Evolutionary conservation across 176 grass and related monocot species (phyloP).

Genomic region (Microstegium vimineum): DNA sequence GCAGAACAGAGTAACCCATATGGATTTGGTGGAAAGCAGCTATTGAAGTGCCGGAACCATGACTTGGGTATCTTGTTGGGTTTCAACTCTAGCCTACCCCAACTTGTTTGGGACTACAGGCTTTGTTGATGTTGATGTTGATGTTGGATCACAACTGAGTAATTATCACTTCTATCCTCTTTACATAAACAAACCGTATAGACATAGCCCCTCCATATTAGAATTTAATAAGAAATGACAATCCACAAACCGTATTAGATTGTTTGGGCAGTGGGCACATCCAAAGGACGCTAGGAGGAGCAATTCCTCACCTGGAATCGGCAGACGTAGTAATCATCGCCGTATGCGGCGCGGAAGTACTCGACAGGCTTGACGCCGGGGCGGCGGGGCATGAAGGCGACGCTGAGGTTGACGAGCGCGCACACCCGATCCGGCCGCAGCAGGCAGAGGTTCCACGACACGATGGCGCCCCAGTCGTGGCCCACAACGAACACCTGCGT

Average conservation of each 20-base stretch:
- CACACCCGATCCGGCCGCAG: conserved; percentile 68
- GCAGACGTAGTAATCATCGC: conserved; percentile 83
- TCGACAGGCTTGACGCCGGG: conserved; percentile 41
- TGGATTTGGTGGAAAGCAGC: no score
- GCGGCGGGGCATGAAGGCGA: conserved; percentile 48
- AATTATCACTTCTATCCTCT: neutral
- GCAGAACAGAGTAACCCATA: neutral
- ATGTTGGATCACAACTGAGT: neutral
- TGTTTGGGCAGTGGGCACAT: neutral
- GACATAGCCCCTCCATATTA: neutral
- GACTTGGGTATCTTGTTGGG: no score
- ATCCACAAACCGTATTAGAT: neutral
- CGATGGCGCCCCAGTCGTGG: conserved; percentile 77
- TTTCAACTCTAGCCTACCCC: no score
- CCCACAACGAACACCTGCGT: conserved; percentile 81
- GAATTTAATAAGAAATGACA: neutral
- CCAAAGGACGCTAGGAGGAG: neutral
- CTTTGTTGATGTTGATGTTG: no score
- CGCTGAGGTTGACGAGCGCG: conserved; percentile 71
- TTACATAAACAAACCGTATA: neutral
- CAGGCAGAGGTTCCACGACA: conserved; percentile 81
- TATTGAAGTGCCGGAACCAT: no score
- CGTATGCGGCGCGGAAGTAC: conserved; percentile 48
- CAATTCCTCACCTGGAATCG: conserved; percentile 56
- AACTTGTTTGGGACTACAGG: no score